Evolutionary conservation across 2,329 filamentous ascomycete species (phyloP).

Genomic region (Cryphonectria parasitica): DNA sequence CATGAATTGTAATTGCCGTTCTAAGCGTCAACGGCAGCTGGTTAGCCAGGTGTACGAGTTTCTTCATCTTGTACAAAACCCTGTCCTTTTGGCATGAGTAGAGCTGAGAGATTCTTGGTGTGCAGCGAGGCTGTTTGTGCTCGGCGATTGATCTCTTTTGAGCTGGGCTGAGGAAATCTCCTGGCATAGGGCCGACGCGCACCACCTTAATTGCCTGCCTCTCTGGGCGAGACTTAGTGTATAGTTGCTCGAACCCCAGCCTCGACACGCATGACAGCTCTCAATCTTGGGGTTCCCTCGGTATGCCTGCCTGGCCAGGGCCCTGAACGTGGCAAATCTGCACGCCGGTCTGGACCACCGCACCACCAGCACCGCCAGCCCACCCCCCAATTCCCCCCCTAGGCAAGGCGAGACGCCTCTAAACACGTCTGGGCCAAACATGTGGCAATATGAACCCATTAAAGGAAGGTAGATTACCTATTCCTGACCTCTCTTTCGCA

Average conservation of each 20-base stretch:
- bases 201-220: conserved; percentile 1
- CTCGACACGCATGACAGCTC: neutral
- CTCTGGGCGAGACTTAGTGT: neutral
- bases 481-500: neutral
- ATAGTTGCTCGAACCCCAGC: neutral
- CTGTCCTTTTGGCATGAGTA: neutral
- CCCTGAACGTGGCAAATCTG: conserved; percentile 1
- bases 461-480: neutral
- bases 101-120: neutral
- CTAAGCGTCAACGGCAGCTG: neutral
- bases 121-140: neutral
- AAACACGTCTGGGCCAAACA: no score
- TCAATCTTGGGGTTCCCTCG: neutral
- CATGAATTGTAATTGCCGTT: neutral
- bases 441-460: neutral
- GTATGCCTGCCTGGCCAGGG: neutral
- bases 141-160: neutral
- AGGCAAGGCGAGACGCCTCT: neutral
- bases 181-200: neutral
- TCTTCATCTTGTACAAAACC: neutral
- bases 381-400: neutral
- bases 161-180: neutral
- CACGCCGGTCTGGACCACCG: neutral
- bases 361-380: neutral
- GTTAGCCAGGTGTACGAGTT: neutral